Base-by-base conservation (phyloP, 164 flowering plant species). In the Santalum album region DNA sequence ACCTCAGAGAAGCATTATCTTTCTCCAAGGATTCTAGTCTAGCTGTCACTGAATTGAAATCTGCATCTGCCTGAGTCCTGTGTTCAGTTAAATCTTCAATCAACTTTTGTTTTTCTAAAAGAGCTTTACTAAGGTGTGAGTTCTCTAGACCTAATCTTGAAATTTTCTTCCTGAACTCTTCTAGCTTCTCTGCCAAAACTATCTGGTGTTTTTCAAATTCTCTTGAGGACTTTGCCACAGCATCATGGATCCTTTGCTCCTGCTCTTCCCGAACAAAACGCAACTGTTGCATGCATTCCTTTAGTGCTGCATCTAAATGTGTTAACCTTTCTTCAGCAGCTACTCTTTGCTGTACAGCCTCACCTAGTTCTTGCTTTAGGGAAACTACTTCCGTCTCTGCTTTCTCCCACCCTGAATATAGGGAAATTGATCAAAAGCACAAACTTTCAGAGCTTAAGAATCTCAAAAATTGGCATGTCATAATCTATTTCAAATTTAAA, bases 271-370 rank as follows among this genome's bases (percentile, higher is more conserved):
- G 78, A 51, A 84, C 75, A 64, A 68, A 69, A 20, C 75, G 68
- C 25, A 87, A 42, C 62, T 87, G 85, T 68, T 72, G 80, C 87
- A 80, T 75, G 47, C 89, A 84, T 51, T 82, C 89, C 70, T 76
- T 76, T 20, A 87, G 74, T 6, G 89, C 83, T 14, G 71, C 80
- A 63, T 22, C 51, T 11, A 22, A 27, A 49, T 49, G 51, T 15
- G 51, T 2, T 25, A 14, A 4, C 32, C 51, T 23, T 14, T 49
- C 51, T 25, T 49, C 51, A 12, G 27, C 26, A 23, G 15, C 27
- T 22, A 12, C 51, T 25, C 18, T 49, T 14, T 25, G 32, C 27
- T 23, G 27, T 25, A 23, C 11, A 12, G 51, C 32, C 23, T 14
- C 17, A 23, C 7, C 51, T n/a, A 49, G n/a, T 24, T 49, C 51